Percentiles rank a stretch among this genome's conserved stretches.
Evolutionary conservation across 116 monocot genomes (phyloP).

Genomic region (Phalaenopsis hybrid): DNA sequence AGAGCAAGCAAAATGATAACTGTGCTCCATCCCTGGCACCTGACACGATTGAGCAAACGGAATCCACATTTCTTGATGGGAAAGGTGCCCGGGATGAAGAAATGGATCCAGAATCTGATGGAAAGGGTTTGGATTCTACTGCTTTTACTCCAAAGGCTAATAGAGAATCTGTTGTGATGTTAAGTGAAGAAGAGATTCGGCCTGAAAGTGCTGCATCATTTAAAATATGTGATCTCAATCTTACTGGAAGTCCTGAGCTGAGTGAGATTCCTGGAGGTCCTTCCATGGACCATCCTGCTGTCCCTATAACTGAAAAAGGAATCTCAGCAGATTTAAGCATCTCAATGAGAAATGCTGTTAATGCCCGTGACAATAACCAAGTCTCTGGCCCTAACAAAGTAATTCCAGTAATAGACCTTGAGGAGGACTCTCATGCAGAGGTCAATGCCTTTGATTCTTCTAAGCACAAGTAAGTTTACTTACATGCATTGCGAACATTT

Average conservation of each 20-base stretch:
- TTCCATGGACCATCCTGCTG: constrained; percentile 17
- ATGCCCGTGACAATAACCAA: constrained; percentile 15
- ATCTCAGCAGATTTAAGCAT: constrained; percentile 34
- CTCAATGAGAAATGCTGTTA: constrained; percentile 25
- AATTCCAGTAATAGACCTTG: constrained; percentile 51
- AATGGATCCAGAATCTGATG: constrained; percentile 16
- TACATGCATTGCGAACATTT: not conserved
- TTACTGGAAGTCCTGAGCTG: constrained; percentile 48
- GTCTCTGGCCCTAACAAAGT: constrained; percentile 33
- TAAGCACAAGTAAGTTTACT: constrained; percentile 45
- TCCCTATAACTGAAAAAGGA: constrained; percentile 16
- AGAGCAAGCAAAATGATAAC: constrained; percentile 22
- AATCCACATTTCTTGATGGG: not conserved
- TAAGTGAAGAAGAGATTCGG: constrained; percentile 46
- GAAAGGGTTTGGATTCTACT: constrained; percentile 1
- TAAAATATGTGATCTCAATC: constrained; percentile 70
- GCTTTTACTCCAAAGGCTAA: constrained; percentile 21
- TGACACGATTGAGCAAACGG: constrained; percentile 21
- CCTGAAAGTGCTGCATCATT: constrained; percentile 31
- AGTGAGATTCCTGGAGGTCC: constrained; percentile 44
- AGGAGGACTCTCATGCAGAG: constrained; percentile 41
- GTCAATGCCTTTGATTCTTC: constrained; percentile 25
- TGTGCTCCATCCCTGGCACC: constrained; percentile 8
- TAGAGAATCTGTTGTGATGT: constrained; percentile 13
- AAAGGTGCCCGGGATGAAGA: constrained; percentile 17